phyloP scores from a whole-genome alignment of 2,329 filamentous ascomycete genomes.

The Hypoxylon sp. region DNA sequence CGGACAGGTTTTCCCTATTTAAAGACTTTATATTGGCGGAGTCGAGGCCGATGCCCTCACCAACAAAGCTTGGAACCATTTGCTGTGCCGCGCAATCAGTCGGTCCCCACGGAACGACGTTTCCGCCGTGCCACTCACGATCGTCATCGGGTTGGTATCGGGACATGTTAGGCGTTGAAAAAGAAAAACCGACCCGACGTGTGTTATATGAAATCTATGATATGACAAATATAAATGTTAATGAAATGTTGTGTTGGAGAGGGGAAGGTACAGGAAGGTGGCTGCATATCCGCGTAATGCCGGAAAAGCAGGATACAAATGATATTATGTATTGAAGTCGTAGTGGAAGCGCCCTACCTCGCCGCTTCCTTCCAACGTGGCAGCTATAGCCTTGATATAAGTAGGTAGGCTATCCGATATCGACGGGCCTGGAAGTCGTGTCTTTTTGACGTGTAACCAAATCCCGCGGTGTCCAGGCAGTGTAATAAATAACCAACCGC shows the following conservation, averaged over 20 bases:
- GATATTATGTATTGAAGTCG: conserved; percentile 13
- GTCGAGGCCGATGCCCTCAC: conserved; percentile 6
- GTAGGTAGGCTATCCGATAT: conserved; percentile 14
- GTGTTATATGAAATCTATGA: neutral
- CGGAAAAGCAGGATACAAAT: conserved; percentile 12
- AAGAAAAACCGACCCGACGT: neutral
- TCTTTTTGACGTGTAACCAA: conserved; percentile 19
- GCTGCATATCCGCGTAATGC: conserved; percentile 12
- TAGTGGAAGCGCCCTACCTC: conserved; percentile 8
- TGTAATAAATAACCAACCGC: conserved; percentile 20
- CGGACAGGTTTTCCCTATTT: conserved; percentile 29
- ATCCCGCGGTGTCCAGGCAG: conserved; percentile 22
- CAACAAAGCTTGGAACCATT: conserved; percentile 4
- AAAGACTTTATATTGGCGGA: conserved; percentile 17
- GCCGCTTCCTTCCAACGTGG: conserved; percentile 4
- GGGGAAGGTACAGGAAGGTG: conserved; percentile 3
- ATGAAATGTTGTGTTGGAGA: conserved; percentile 1
- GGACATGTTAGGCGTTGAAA: conserved; percentile 15
- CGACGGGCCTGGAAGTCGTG: conserved; percentile 20
- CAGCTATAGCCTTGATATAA: conserved; percentile 20
- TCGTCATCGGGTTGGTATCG: conserved; percentile 27
- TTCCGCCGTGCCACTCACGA: conserved; percentile 29
- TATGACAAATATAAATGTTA: neutral
- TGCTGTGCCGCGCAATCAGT: conserved; percentile 10
- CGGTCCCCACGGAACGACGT: conserved; percentile 30